Base-by-base conservation (phyloP, 345 rosid species). In the Salix udensis region DNA sequence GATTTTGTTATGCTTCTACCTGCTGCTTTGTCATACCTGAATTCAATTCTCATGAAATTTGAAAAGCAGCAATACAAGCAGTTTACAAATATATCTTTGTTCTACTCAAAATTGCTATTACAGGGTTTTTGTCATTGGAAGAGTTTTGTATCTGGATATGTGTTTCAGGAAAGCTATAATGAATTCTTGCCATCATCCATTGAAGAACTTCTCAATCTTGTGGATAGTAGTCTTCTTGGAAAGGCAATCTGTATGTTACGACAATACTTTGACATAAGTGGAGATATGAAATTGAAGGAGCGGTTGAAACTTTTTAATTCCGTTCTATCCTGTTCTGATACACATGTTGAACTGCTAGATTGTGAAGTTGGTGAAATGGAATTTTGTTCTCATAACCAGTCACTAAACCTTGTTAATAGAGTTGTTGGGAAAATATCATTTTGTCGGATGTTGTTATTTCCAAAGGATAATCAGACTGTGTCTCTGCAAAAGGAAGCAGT, bases 1-100 rank as follows among this genome's bases (percentile, higher is more conserved):
- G 89, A 91, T 65, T 80, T 84, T 46, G 71, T 90, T 74, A 78
- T 86, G 89, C 91, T 91, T 76, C 92, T 95, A 65, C 98, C 99
- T 69, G 87, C 91, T 75, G 87, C 86, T 68, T 78, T 88, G 73
- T 88, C 89, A 24, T 91, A 88, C 80, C 58, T 89, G 81, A 73
- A 83, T 72, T 84, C 89, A 14, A 67, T 76, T 76, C 72, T 82
- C 79, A 58, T 76, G 75, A 88, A 85, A 82, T 87, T 82, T 62
- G 88, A 81, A 48, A 88, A 80, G 87, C 86, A 85, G 11, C 77
- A 78, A 70, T 68, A 65, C 74, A 72, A 76, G 78, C 85, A 77
- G 36, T 76, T 87, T 78, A 64, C 77, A 74, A 69, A 62, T 72
- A 83, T 93, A 72, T 77, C 94, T 75, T 83, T 88, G 12, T 81